Evolutionary conservation across 148 eudicot genomes (phyloP).

Genomic region (Hydrangea macrophylla): DNA sequence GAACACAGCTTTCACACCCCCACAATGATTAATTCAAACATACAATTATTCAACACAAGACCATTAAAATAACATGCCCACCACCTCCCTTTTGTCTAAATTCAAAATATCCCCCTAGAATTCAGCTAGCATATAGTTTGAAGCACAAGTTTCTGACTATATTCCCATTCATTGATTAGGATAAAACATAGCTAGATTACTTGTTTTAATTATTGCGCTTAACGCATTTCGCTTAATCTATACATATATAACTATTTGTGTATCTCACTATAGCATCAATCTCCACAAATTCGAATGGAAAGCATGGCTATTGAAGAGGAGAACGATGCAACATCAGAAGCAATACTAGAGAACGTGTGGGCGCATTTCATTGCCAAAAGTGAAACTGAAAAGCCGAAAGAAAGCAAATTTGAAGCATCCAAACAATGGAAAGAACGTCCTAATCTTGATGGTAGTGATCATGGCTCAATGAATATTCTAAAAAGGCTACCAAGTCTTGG

Average conservation of each 20-base stretch:
- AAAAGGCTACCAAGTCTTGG: constrained; percentile 73
- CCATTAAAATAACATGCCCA: constrained; percentile 6
- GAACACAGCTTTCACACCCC: not conserved
- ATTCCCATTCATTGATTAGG: constrained; percentile 14
- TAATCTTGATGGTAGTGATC: constrained; percentile 26
- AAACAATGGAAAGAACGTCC: constrained; percentile 41
- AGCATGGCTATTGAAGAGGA: constrained; percentile 39
- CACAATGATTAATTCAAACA: not conserved
- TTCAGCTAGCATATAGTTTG: constrained; percentile 18
- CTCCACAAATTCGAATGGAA: not conserved
- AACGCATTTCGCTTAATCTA: not conserved
- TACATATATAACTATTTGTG: not conserved
- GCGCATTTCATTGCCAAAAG: constrained; percentile 50
- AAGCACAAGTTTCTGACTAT: constrained; percentile 25
- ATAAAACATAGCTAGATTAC: constrained; percentile 23
- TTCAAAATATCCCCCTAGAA: constrained; percentile 27
- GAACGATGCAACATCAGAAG: constrained; percentile 23
- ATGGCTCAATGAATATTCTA: constrained; percentile 21
- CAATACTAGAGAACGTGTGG: constrained; percentile 67
- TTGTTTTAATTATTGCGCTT: not conserved
- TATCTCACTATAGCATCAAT: no score
- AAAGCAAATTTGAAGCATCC: not conserved
- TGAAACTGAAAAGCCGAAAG: constrained; percentile 1
- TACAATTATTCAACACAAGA: constrained; percentile 6
- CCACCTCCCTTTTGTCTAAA: constrained; percentile 16